Conservation (phyloP, 768 basidiomycete genomes). For the Lactarius akahatsu region DNA sequence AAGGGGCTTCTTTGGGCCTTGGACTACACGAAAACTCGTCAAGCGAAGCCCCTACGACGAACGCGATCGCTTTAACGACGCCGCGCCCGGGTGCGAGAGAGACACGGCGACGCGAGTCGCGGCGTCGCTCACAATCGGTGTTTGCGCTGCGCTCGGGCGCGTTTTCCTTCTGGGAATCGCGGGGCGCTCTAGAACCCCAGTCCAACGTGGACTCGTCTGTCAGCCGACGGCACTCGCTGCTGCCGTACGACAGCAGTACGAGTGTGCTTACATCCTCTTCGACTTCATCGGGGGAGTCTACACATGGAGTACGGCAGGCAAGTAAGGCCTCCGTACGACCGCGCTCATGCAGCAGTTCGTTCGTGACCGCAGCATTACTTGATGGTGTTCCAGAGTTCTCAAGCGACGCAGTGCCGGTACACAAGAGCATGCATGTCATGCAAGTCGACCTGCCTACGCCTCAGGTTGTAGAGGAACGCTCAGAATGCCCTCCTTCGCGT, state of each 20-base stretch:
- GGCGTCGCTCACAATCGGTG: conserved; percentile 37
- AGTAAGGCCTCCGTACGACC: conserved; percentile 5
- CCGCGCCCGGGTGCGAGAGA: conserved; percentile 13
- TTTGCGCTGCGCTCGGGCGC: conserved; percentile 29
- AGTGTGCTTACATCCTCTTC: conserved; percentile 27
- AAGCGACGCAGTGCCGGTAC: not conserved
- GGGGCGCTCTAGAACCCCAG: conserved; percentile 8
- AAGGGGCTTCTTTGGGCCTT: conserved; percentile 24
- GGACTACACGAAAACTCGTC: conserved; percentile 12
- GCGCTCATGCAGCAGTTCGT: conserved; percentile 25
- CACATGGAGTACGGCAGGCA: not conserved
- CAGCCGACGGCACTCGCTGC: conserved; percentile 14
- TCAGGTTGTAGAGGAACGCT: conserved; percentile 3
- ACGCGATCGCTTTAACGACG: conserved; percentile 1
- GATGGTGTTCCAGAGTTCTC: conserved; percentile 12
- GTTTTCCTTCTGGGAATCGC: conserved; percentile 27
- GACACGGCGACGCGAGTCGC: conserved; percentile 31
- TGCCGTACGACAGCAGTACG: conserved; percentile 21
- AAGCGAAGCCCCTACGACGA: conserved; percentile 1
- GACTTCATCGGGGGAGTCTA: conserved; percentile 20
- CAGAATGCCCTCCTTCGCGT: not conserved
- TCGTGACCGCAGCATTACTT: conserved; percentile 17
- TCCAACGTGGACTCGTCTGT: conserved; percentile 4
- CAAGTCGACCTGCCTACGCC: conserved; percentile 20
- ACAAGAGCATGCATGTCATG: conserved; percentile 26